These are phyloP conservation scores for Lachancea fermentati DNA, from an alignment of 805 yeast species.

Conservation along the genomic window DNA sequence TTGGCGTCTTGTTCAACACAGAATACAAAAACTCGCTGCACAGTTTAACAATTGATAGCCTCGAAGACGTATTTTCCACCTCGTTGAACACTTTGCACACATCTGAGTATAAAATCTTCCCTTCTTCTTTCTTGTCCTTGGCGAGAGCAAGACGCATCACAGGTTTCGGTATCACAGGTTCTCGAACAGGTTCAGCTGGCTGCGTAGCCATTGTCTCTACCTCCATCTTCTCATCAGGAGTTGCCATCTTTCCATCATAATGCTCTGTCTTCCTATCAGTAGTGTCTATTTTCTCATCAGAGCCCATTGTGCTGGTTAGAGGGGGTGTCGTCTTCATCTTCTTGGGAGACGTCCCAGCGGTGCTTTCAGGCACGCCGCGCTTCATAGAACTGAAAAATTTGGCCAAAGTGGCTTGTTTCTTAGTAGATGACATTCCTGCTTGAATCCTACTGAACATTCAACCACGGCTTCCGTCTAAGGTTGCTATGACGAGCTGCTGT, in stretches of 20 bases:
- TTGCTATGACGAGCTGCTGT: background rate
- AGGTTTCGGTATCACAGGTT: background rate
- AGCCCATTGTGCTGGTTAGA: too few species aligned
- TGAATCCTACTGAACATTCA: slow-evolving; percentile 3
- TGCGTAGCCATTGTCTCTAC: too few species aligned
- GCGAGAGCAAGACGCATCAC: background rate
- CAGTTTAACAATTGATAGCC: slow-evolving; percentile 73
- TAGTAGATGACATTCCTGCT: slow-evolving; percentile 4
- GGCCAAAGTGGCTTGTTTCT: slow-evolving; percentile 30
- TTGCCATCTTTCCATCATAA: too few species aligned
- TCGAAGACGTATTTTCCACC: slow-evolving; percentile 73
- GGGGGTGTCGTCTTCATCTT: too few species aligned
- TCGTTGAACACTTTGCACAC: slow-evolving; percentile 63
- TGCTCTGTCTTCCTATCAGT: too few species aligned
- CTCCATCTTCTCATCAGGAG: too few species aligned
- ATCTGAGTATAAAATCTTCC: slow-evolving; percentile 32
- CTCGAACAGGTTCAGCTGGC: background rate
- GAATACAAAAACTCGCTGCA: slow-evolving; percentile 68
- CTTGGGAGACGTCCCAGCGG: slow-evolving; percentile 1
- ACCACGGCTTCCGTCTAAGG: background rate
- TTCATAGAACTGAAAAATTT: slow-evolving; percentile 28
- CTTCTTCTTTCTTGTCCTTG: background rate
- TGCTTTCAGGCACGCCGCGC: slow-evolving; percentile 6
- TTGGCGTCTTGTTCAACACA: slow-evolving; percentile 50
- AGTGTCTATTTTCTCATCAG: too few species aligned